Evolutionary conservation across 441 rosid species (phyloP), one percentile per base, ranked within the genome.

Genomic region (Raphanus hybrid): DNA sequence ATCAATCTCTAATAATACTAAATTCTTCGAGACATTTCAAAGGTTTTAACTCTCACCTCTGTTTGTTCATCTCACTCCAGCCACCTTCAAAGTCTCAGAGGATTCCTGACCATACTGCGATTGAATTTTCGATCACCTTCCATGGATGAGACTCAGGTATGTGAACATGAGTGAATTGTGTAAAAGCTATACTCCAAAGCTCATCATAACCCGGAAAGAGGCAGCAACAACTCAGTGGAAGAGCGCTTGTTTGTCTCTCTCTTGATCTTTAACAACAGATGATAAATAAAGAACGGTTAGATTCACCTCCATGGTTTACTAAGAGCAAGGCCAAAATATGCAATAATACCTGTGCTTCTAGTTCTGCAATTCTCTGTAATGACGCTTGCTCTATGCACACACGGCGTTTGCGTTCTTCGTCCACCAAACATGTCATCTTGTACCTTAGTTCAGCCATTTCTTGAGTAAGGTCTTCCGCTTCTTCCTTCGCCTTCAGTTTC

Each of bases 381-480:
- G 97, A 88, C 70, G 87, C 95, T 74, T 91, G 90, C 73, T 94
- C 94, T 78, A 91, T 80, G 82, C 84, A 82, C 66, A 91, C 90
- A 43, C 97, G 95, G 35, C 97, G 92, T 70, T 87, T 94, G 80
- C 90, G 78, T 82, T 94, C 98, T 78, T 92, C 98, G 67, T 92
- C 97, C 8, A 94, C 85, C 84, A 94, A 86, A 81, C 87, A 60
- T 52, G 93, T 89, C 87, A 90, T 88, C 81, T 88, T 88, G 69
- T 94, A 91, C 86, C 98, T 91, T 71, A 94, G 80, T 77, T 94
- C 98, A 14, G 96, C 97, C 97, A 92, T 94, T 86, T 92, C 97
- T 83, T 94, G 97, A 34, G 92, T 89, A 50, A 94, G 86, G 79
- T 94, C 97, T 79, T 94, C 97, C 2, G 97, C 85, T 84, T 94